These are phyloP conservation scores for Blastomyces percursus DNA, from an alignment of 2,329 filamentous ascomycete species.

Conservation along the genomic window DNA sequence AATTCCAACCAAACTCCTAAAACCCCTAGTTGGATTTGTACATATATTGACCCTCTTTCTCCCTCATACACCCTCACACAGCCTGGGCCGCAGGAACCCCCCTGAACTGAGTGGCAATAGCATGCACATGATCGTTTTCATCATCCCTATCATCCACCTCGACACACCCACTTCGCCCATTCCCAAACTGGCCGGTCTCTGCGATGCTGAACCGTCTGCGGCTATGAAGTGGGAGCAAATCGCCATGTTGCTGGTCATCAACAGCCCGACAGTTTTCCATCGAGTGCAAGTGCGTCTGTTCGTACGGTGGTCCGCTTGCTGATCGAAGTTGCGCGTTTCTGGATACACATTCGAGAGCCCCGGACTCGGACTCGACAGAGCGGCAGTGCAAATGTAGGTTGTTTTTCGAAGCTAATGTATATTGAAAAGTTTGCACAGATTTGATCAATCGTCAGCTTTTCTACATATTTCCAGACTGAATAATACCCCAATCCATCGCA, in stretches of 20 bases:
- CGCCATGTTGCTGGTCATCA: neutral
- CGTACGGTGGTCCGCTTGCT: neutral
- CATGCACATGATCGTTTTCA: neutral
- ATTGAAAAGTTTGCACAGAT: neutral
- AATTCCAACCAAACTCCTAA: no score
- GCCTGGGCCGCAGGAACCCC: neutral
- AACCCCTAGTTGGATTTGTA: no score
- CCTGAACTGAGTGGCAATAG: neutral
- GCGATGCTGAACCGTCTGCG: slow-evolving; percentile 10
- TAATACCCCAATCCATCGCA: neutral
- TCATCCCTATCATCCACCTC: neutral
- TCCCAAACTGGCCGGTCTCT: slow-evolving; percentile 11
- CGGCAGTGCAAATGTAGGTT: neutral
- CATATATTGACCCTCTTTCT: no score
- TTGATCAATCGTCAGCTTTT: neutral
- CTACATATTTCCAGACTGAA: neutral
- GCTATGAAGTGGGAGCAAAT: slow-evolving; percentile 8
- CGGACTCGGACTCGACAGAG: neutral
- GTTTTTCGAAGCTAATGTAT: neutral
- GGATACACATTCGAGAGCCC: neutral
- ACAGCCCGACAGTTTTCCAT: neutral
- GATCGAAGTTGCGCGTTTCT: neutral
- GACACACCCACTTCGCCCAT: neutral
- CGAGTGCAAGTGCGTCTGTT: neutral
- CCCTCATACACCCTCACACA: neutral